Evolutionary conservation across 768 basidiomycete species (phyloP), one percentile per base, ranked within the genome.

Genomic region (Kwoniella dejecticola): DNA sequence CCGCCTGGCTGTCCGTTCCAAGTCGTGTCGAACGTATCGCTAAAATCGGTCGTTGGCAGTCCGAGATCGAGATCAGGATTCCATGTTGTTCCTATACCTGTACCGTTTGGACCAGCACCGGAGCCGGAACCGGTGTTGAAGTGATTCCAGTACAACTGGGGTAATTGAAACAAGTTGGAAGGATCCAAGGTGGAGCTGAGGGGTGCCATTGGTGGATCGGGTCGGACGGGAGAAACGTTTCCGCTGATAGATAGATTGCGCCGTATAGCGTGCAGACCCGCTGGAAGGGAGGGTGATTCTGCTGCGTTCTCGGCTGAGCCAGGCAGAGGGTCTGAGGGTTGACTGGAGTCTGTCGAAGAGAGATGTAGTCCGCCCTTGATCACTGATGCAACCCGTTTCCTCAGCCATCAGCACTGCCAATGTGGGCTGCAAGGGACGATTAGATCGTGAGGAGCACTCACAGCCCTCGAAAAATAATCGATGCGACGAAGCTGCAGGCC

Each of bases 381-480:
- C 38, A 69, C 68, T 69, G 21, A 33, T 54, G 15, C n/a, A n/a
- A n/a, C n/a, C n/a, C n/a, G n/a, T n/a, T n/a, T n/a, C n/a, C n/a
- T n/a, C n/a, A n/a, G n/a, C n/a, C n/a, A n/a, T n/a, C n/a, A n/a
- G n/a, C n/a, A n/a, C n/a, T n/a, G n/a, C n/a, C n/a, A n/a, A n/a
- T n/a, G n/a, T n/a, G n/a, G n/a, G n/a, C n/a, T n/a, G n/a, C n/a
- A n/a, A n/a, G n/a, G n/a, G n/a, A n/a, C n/a, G n/a, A n/a, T n/a
- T n/a, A n/a, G n/a, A n/a, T n/a, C n/a, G n/a, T n/a, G n/a, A n/a
- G n/a, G n/a, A n/a, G n/a, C n/a, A 45, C 72, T 68, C 57, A 71
- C 72, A 47, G 4, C 68, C 73, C 27, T 75, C 73, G 29, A 75
- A 75, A 62, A 75, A 75, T 26, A 69, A 44, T 47, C 64, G 60